These are phyloP conservation scores for Nitzschia sp. DNA, from an alignment of 108 stramenopile genomes.

Conservation along the genomic window DNA sequence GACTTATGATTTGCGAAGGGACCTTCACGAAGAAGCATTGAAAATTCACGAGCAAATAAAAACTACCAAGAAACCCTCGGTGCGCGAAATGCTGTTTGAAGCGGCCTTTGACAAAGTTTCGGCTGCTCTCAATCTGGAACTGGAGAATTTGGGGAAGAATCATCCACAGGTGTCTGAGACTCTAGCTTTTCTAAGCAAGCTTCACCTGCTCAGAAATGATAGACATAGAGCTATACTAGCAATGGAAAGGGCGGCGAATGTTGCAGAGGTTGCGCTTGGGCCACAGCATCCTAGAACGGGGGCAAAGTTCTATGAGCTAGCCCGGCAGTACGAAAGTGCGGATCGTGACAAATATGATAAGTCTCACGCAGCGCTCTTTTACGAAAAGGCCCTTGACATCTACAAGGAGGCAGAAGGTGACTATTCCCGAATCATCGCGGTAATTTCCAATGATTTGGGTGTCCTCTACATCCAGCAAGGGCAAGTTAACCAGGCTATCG, in stretches of 20 bases:
- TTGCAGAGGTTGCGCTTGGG: slow-evolving; percentile 32
- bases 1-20: slow-evolving; percentile 22
- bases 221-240: slow-evolving; percentile 17
- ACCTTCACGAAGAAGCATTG: slow-evolving; percentile 28
- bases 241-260: slow-evolving; percentile 31
- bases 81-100: slow-evolving; percentile 22
- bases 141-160: slow-evolving; percentile 27
- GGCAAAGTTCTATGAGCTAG: slow-evolving; percentile 29
- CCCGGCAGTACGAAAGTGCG: slow-evolving; percentile 16
- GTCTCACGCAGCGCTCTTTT: slow-evolving; percentile 23
- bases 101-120: slow-evolving; percentile 26
- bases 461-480: slow-evolving; percentile 34
- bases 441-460: slow-evolving; percentile 37
- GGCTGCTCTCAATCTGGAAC: slow-evolving; percentile 32
- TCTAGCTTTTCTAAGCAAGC: slow-evolving; percentile 16
- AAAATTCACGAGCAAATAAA: slow-evolving; percentile 23
- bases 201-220: slow-evolving; percentile 23
- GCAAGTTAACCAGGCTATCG: slow-evolving; percentile 28
- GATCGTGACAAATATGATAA: slow-evolving; percentile 14
- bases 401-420: slow-evolving; percentile 21
- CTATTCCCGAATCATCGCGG: slow-evolving; percentile 15
- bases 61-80: slow-evolving; percentile 1
- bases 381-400: slow-evolving; percentile 29
- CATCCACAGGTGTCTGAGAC: slow-evolving; percentile 52
- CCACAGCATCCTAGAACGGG: slow-evolving; percentile 39